Base-by-base conservation (phyloP, 495 filamentous ascomycete genomes). In the Parmelia sp. region DNA sequence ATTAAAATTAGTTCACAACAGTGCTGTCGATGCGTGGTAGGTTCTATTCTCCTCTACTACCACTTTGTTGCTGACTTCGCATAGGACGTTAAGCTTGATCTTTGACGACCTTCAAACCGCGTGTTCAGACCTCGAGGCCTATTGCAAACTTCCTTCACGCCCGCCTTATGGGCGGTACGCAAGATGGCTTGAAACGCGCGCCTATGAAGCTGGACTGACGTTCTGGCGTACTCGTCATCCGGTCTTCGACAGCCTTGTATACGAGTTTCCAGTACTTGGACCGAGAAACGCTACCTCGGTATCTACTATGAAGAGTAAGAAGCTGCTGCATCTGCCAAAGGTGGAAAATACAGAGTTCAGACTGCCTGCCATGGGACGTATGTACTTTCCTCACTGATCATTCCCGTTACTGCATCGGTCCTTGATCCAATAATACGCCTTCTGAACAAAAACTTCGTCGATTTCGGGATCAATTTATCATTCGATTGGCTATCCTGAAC, bases 21-120 rank as follows among this genome's bases (percentile, higher is more conserved):
- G 49, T 31, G 37, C 36, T 27, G 2, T 62, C 29, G 37, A 56
- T 1, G 37, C n/a, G 10, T 44, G 61, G 61, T 62, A n/a, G 29
- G 49, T 19, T 15, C 17, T 4, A 21, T 10, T 37, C 10, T 0
- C 4, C n/a, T 27, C 1, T 7, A 11, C 15, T 14, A 37, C 0
- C 35, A 9, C 4, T 14, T 29, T 5, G 19, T 42, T 1, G 21
- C 45, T 62, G 25, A 62, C 36, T 17, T 42, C 3, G 17, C 7
- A 15, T 31, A 62, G 61, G 61, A 62, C 49, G 33, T 23, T 25
- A 42, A 7, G 49, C 14, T 33, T 51, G 35, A 27, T 62, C 11
- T 40, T 62, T n/a, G 36, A 57, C 15, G 61, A 62, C 23, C 21
- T 62, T 10, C 36, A 56, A 23, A 4, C 4, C 14, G 61, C 36